Conservation (phyloP, 441 rosid species). For the Euphorbia celastroides region DNA sequence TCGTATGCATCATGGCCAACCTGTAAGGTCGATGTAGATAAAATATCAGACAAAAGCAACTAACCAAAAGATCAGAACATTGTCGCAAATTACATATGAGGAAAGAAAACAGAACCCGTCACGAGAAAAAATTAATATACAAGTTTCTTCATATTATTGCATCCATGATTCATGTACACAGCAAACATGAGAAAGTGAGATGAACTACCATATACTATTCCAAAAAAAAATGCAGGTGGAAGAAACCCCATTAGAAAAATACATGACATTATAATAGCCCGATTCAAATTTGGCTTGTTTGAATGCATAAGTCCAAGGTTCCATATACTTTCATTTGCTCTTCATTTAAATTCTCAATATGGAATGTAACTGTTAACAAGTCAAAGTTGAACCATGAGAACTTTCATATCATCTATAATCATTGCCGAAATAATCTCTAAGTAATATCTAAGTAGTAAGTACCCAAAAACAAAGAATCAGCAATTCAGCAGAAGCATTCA, state of each 20-base stretch:
- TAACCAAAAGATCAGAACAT: neutral
- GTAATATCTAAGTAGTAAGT: too few relatives aligned
- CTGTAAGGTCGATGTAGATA: constrained; percentile 35
- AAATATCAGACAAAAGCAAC: constrained; percentile 16
- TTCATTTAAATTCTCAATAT: neutral
- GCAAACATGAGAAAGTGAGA: too few relatives aligned
- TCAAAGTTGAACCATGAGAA: neutral
- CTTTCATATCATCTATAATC: neutral
- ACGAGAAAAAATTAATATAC: too few relatives aligned
- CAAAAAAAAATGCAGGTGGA: too few relatives aligned
- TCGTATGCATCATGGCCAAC: constrained; percentile 97
- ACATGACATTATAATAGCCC: neutral
- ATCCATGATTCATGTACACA: too few relatives aligned
- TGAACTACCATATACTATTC: neutral
- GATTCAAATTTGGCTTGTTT: neutral
- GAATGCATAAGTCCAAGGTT: neutral
- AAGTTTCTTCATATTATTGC: too few relatives aligned
- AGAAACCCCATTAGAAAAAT: too few relatives aligned
- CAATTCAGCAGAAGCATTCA: constrained; percentile 1
- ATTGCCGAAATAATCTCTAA: neutral
- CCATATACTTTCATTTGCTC: neutral
- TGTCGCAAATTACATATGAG: neutral
- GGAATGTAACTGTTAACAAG: too few relatives aligned
- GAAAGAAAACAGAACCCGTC: neutral
- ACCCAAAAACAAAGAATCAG: neutral